phyloP scores from a whole-genome alignment of 768 basidiomycete genomes.

The Suillus bovinus region DNA sequence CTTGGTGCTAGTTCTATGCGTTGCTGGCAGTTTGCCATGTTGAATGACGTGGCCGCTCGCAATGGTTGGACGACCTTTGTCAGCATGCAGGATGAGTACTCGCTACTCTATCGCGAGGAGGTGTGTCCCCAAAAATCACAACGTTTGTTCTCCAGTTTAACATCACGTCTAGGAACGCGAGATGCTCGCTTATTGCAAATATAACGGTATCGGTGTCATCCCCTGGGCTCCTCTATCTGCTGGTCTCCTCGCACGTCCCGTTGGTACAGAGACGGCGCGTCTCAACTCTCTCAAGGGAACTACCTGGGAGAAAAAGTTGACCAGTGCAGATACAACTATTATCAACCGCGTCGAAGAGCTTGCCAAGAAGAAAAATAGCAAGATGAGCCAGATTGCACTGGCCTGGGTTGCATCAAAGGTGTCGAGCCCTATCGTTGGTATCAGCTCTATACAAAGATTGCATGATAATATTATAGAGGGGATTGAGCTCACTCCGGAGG shows the following conservation, averaged over 20 bases:
- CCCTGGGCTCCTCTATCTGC: conserved; percentile 48
- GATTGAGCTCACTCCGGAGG: conserved; percentile 29
- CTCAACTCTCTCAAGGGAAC: conserved; percentile 18
- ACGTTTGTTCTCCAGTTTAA: neutral
- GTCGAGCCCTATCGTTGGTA: conserved; percentile 45
- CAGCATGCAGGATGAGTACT: conserved; percentile 57
- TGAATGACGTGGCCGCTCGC: conserved; percentile 45
- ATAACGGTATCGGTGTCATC: conserved; percentile 53
- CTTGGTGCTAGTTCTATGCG: conserved; percentile 50
- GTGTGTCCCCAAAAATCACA: conserved; percentile 18
- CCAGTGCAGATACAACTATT: conserved; percentile 35
- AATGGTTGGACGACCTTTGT: conserved; percentile 55
- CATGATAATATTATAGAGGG: conserved; percentile 29
- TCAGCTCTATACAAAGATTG: conserved; percentile 33
- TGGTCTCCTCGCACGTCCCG: conserved; percentile 41
- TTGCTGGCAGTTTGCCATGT: conserved; percentile 44
- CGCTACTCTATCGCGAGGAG: conserved; percentile 55
- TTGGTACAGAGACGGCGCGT: conserved; percentile 28
- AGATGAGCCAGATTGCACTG: conserved; percentile 48
- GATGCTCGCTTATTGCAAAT: conserved; percentile 45
- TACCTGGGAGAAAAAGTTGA: conserved; percentile 22
- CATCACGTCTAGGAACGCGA: conserved; percentile 40
- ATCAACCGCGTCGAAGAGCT: conserved; percentile 42
- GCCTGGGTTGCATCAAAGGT: conserved; percentile 44
- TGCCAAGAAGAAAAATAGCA: conserved; percentile 38